These are phyloP conservation scores for Rhodotorula sp. DNA, from an alignment of 1,284 basidiomycete species.

Conservation along the genomic window DNA sequence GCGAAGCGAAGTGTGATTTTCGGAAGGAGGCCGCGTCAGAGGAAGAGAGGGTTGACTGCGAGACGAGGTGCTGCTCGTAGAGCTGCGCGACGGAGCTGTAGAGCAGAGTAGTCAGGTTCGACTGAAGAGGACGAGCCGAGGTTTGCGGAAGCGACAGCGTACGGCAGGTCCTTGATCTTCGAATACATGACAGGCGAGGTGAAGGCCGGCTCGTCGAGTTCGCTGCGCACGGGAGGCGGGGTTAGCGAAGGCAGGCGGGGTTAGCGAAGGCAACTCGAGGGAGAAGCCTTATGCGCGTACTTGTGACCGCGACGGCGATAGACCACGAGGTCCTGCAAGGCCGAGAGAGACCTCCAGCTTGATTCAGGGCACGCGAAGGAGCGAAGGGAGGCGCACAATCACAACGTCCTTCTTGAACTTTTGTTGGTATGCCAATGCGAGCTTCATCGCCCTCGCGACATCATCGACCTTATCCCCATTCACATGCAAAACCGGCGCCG, in stretches of 20 bases:
- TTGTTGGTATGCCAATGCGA: constrained; percentile 74
- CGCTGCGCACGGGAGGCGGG: constrained; percentile 44
- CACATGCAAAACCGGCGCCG: constrained; percentile 79
- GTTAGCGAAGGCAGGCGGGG: no score
- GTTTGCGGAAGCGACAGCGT: not conserved
- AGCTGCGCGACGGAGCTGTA: constrained; percentile 72
- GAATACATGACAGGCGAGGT: constrained; percentile 60
- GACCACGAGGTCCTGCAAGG: constrained; percentile 67
- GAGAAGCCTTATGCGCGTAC: no score
- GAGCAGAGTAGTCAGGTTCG: constrained; percentile 33
- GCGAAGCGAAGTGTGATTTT: constrained; percentile 58
- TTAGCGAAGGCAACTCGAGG: no score
- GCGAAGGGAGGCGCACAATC: constrained; percentile 48
- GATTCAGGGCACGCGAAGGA: no score
- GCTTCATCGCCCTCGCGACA: constrained; percentile 70
- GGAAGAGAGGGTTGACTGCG: constrained; percentile 58
- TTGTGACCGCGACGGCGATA: constrained; percentile 79
- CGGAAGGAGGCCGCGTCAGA: constrained; percentile 58
- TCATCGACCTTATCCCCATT: constrained; percentile 72
- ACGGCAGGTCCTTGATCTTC: constrained; percentile 32
- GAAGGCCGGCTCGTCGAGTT: constrained; percentile 84
- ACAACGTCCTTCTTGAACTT: constrained; percentile 42
- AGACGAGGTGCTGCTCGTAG: constrained; percentile 74
- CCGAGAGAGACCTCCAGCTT: not conserved
- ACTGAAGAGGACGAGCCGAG: no score